Percentiles rank a stretch among this genome's conserved stretches.
phyloP scores from a whole-genome alignment of 2,329 filamentous ascomycete genomes.

The Apiospora sp. region DNA sequence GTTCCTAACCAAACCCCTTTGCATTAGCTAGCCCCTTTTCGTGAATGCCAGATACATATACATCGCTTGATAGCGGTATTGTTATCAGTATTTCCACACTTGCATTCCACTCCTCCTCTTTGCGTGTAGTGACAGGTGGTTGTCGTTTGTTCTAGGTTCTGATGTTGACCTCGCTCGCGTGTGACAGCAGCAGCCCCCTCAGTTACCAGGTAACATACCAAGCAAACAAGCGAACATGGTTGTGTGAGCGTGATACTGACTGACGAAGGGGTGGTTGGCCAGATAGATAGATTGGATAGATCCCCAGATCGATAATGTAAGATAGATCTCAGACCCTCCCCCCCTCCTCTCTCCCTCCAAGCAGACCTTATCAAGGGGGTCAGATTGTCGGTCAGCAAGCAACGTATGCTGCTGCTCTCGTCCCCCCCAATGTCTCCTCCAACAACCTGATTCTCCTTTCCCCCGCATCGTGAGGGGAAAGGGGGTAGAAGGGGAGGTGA shows the following conservation, averaged over 20 bases:
- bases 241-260: background rate
- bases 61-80: too few relatives aligned
- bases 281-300: background rate
- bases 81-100: too few relatives aligned
- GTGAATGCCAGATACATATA: too few relatives aligned
- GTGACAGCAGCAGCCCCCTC: background rate
- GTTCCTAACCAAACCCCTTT: too few relatives aligned
- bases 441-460: background rate
- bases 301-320: background rate
- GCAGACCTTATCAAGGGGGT: background rate
- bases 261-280: background rate
- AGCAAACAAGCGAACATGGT: background rate
- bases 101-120: background rate
- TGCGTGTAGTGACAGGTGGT: background rate
- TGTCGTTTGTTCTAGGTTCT: background rate
- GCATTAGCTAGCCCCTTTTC: too few relatives aligned
- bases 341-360: conserved; percentile 6
- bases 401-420: background rate
- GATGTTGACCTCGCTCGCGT: background rate
- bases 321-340: background rate
- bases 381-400: background rate
- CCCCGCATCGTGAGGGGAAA: conserved; percentile 21
- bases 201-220: background rate
- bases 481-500: background rate
- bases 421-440: background rate